phyloP scores from a whole-genome alignment of 352 stramenopile species.

The Globisporangium sylvaticum region DNA sequence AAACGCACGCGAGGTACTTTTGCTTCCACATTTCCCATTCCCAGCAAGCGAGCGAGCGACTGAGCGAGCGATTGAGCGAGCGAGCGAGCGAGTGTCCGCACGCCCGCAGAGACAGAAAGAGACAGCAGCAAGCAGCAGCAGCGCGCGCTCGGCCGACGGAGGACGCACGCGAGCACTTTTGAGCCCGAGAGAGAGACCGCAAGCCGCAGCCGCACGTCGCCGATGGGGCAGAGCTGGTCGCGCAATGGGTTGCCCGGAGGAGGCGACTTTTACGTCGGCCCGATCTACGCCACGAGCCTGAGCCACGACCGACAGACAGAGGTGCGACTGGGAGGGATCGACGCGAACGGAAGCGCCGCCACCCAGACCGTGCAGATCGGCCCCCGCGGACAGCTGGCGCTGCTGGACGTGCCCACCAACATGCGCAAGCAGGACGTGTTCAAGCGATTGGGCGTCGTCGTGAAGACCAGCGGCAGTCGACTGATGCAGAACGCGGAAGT shows the following conservation, averaged over 20 bases:
- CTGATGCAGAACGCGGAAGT: slow-evolving; percentile 84
- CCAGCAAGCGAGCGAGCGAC: background rate
- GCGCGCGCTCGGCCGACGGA: background rate
- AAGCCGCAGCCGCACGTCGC: background rate
- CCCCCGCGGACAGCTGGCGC: slow-evolving; percentile 57
- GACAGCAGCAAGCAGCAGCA: slow-evolving; percentile 4
- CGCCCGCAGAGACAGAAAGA: slow-evolving; percentile 6
- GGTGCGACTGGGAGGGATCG: slow-evolving; percentile 52
- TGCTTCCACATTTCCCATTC: slow-evolving; percentile 16
- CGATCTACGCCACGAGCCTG: slow-evolving; percentile 80
- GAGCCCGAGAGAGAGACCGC: background rate
- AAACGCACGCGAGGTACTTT: slow-evolving; percentile 17
- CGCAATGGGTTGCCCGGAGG: slow-evolving; percentile 53
- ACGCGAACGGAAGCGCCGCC: slow-evolving; percentile 23
- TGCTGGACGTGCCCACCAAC: slow-evolving; percentile 46
- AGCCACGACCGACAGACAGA: slow-evolving; percentile 86
- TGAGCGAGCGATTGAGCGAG: background rate
- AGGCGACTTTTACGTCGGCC: slow-evolving; percentile 78
- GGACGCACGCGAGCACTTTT: background rate
- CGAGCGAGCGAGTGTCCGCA: background rate
- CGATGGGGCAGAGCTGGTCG: slow-evolving; percentile 63
- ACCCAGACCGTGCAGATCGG: slow-evolving; percentile 67
- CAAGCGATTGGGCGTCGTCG: slow-evolving; percentile 69
- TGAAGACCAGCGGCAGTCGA: slow-evolving; percentile 81
- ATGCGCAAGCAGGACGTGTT: slow-evolving; percentile 74